phyloP scores from a whole-genome alignment of 768 basidiomycete species.

The Termitomyces sp. region DNA sequence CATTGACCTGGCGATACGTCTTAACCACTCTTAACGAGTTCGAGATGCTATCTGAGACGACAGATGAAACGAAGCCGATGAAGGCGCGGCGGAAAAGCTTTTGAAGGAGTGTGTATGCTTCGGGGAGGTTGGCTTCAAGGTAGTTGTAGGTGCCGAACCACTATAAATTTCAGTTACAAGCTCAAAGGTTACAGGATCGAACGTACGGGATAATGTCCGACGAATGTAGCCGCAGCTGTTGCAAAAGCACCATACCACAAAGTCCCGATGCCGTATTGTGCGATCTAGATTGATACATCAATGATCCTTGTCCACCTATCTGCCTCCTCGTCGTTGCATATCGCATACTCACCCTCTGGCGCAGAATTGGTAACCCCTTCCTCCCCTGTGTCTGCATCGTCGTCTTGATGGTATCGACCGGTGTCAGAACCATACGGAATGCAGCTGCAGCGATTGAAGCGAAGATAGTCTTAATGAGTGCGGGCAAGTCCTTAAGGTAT shows the following conservation, averaged over 20 bases:
- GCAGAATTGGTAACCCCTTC: slow-evolving; percentile 59
- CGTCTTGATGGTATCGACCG: slow-evolving; percentile 92
- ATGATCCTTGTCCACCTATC: not conserved
- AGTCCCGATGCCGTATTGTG: slow-evolving; percentile 66
- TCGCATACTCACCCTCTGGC: slow-evolving; percentile 47
- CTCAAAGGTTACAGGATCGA: not conserved
- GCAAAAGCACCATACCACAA: slow-evolving; percentile 92
- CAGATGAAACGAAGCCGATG: slow-evolving; percentile 86
- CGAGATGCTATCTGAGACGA: slow-evolving; percentile 79
- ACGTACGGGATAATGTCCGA: slow-evolving; percentile 78
- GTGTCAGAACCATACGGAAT: slow-evolving; percentile 89
- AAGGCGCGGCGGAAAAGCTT: slow-evolving; percentile 77
- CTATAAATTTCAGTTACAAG: slow-evolving; percentile 22
- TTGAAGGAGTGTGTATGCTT: slow-evolving; percentile 41
- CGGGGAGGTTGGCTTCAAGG: slow-evolving; percentile 59
- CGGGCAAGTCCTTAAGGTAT: slow-evolving; percentile 59
- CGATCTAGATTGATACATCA: slow-evolving; percentile 39
- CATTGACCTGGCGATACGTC: slow-evolving; percentile 92
- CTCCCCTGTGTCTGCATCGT: slow-evolving; percentile 90
- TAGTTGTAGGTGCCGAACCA: slow-evolving; percentile 89
- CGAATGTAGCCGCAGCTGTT: slow-evolving; percentile 90
- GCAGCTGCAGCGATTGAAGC: slow-evolving; percentile 73
- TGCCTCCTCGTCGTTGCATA: not conserved
- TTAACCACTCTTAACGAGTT: slow-evolving; percentile 92
- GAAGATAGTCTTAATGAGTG: slow-evolving; percentile 69